Conservation (phyloP, 208 protist species). For the Porcisia hertigi region DNA sequence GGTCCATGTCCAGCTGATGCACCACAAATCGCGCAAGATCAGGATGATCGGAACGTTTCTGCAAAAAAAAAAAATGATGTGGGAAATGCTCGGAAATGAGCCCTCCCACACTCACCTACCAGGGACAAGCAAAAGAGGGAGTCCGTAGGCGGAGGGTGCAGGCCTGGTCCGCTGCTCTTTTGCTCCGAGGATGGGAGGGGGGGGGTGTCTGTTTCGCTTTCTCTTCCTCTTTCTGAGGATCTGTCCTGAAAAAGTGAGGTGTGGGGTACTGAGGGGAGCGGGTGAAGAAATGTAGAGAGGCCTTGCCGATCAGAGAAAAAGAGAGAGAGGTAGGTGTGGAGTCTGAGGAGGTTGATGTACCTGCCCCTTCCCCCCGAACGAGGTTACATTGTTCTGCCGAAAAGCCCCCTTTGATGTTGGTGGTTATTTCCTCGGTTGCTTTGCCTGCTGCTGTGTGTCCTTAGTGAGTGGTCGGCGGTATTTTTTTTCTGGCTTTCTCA, state of each 20-base stretch:
- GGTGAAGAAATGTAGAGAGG: neutral
- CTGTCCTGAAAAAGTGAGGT: neutral
- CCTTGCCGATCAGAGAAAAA: constrained; percentile 1
- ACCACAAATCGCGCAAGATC: neutral
- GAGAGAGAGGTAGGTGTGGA: neutral
- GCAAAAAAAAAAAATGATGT: neutral
- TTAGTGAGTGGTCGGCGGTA: too few species aligned
- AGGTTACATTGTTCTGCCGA: too few species aligned
- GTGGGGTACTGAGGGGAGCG: neutral
- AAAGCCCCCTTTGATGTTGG: too few species aligned
- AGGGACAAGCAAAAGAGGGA: neutral
- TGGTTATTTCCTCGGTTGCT: too few species aligned
- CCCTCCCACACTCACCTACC: neutral
- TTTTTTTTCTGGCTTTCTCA: too few species aligned
- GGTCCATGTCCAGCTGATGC: constrained; percentile 19
- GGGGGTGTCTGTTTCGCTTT: too few species aligned
- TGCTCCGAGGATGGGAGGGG: neutral
- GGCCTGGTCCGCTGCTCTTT: neutral
- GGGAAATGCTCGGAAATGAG: too few species aligned
- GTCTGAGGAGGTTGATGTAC: neutral
- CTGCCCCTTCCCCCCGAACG: too few species aligned
- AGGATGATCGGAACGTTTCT: too few species aligned
- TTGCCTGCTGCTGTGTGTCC: too few species aligned
- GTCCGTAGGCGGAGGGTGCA: neutral
- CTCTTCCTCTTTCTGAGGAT: neutral